Conservation (phyloP, 1,139 yeast species). For the Torulaspora globosa region DNA sequence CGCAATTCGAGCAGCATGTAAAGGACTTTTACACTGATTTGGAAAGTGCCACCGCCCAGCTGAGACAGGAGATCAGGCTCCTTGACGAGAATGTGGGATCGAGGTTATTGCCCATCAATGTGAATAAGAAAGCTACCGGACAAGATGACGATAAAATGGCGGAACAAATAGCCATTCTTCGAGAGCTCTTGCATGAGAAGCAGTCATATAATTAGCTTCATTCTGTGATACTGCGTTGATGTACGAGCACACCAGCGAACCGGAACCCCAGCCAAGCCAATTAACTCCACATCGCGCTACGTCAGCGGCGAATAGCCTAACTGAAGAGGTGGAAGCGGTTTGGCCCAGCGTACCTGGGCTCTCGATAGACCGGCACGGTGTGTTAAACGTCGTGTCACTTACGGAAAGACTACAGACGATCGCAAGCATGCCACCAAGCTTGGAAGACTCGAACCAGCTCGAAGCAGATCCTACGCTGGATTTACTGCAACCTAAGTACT, state of each 20-base stretch:
- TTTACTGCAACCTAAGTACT: no score
- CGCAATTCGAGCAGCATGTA: constrained; percentile 32
- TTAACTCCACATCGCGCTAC: no score
- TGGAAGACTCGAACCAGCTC: background rate
- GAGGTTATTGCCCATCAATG: constrained; percentile 32
- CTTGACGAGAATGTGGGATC: constrained; percentile 34
- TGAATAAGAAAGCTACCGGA: constrained; percentile 33
- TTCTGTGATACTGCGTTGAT: no score
- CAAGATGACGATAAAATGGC: constrained; percentile 35
- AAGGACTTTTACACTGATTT: constrained; percentile 27
- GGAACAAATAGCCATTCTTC: constrained; percentile 26
- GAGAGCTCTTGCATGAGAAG: constrained; percentile 3
- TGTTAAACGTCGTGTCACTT: no score
- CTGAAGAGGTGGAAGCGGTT: no score
- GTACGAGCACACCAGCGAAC: no score
- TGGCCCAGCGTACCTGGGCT: no score
- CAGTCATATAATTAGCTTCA: background rate
- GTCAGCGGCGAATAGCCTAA: no score
- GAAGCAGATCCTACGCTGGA: no score
- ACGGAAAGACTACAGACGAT: no score
- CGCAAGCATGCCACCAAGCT: background rate
- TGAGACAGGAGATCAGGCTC: constrained; percentile 31
- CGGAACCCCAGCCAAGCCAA: no score
- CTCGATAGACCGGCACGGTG: no score
- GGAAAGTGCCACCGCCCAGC: constrained; percentile 23